Evolutionary conservation across 2,329 filamentous ascomycete species (phyloP).

Genomic region (Aschersonia sp.): DNA sequence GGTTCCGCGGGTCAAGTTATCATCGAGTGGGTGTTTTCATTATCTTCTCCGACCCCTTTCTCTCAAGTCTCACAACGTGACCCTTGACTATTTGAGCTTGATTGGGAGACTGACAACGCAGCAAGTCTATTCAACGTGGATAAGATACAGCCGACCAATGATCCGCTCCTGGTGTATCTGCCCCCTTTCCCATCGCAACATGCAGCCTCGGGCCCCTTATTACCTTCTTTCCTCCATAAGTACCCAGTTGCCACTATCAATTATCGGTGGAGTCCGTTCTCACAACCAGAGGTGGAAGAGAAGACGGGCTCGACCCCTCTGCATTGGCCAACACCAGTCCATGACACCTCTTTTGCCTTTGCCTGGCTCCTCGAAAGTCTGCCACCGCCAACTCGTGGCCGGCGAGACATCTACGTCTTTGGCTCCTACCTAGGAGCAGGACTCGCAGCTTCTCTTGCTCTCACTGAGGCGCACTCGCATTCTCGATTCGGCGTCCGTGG

Average conservation of each 20-base stretch:
- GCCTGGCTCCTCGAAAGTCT: constrained; percentile 34
- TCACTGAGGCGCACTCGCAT: constrained; percentile 37
- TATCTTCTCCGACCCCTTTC: too few species aligned
- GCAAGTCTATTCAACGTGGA: constrained; percentile 28
- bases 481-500: constrained; percentile 33
- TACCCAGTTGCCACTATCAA: constrained; percentile 39
- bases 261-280: constrained; percentile 36
- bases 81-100: background rate
- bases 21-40: constrained; percentile 28
- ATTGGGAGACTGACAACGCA: background rate
- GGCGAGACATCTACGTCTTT: constrained; percentile 30
- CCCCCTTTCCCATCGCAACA: constrained; percentile 28
- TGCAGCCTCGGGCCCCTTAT: constrained; percentile 8
- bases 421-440: constrained; percentile 43
- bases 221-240: constrained; percentile 26
- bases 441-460: constrained; percentile 38
- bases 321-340: constrained; percentile 40
- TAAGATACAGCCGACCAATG: constrained; percentile 14
- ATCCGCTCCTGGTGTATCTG: constrained; percentile 38
- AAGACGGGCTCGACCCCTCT: constrained; percentile 10
- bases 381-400: constrained; percentile 16
- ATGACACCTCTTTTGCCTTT: constrained; percentile 40
- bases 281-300: constrained; percentile 5
- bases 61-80: too few species aligned
- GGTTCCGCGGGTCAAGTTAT: constrained; percentile 34